phyloP scores from a whole-genome alignment of 1,139 yeast genomes.

The Suhomyces choctaworum region DNA sequence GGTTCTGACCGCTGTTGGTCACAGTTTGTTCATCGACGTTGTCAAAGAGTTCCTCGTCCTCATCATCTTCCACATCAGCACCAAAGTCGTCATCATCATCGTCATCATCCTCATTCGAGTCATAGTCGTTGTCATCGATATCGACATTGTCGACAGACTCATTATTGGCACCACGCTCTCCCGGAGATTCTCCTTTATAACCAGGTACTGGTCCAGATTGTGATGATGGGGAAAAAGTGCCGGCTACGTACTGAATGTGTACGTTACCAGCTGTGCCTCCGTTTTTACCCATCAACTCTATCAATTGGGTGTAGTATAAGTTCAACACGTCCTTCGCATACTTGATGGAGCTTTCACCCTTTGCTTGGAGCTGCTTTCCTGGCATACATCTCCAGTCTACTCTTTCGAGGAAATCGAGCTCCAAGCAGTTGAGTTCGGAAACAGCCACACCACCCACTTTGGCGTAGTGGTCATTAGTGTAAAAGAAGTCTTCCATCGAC shows the following conservation, averaged over 20 bases:
- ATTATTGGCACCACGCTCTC: neutral
- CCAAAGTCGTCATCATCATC: slow-evolving; percentile 12
- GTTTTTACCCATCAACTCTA: slow-evolving; percentile 57
- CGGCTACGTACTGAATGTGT: slow-evolving; percentile 14
- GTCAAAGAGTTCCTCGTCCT: slow-evolving; percentile 12
- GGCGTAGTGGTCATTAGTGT: slow-evolving; percentile 91
- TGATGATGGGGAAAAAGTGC: slow-evolving; percentile 1
- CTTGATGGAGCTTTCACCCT: slow-evolving; percentile 23
- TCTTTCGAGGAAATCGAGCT: slow-evolving; percentile 79
- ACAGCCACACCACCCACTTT: slow-evolving; percentile 93
- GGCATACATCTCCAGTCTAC: slow-evolving; percentile 68
- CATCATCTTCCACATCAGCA: slow-evolving; percentile 17
- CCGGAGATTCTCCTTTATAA: neutral
- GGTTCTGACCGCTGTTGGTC: too few species aligned
- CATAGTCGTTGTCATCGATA: slow-evolving; percentile 9
- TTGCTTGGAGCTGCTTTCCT: slow-evolving; percentile 28
- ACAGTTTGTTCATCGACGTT: slow-evolving; percentile 11
- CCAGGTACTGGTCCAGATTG: neutral
- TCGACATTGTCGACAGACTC: slow-evolving; percentile 5
- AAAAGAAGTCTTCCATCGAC: slow-evolving; percentile 91
- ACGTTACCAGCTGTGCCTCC: slow-evolving; percentile 13
- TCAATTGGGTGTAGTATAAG: slow-evolving; percentile 60
- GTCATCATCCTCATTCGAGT: slow-evolving; percentile 12
- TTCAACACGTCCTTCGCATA: slow-evolving; percentile 52
- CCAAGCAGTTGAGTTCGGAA: slow-evolving; percentile 81